Conservation (phyloP, 1,284 basidiomycete species). For the Rhodotorula sp. region DNA sequence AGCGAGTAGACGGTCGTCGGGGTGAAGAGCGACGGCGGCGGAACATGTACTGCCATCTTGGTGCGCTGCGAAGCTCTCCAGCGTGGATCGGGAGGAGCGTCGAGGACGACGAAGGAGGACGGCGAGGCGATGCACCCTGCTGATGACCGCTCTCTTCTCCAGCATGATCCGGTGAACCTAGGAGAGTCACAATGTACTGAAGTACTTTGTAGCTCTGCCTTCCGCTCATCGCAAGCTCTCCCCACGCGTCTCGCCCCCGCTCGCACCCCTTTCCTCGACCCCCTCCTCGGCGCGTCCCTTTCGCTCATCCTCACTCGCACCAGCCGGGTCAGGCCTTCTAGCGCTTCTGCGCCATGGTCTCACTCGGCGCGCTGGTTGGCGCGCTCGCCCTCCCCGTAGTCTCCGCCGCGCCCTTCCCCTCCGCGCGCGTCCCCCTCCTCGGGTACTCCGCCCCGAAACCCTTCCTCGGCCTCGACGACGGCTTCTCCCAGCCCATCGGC, state of each 20-base stretch:
- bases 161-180: no score
- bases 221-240: no score
- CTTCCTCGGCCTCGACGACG: constrained; percentile 28
- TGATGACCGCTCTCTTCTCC: no score
- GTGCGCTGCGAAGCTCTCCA: no score
- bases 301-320: no score
- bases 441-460: constrained; percentile 10
- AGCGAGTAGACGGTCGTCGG: constrained; percentile 32
- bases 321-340: no score
- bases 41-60: background rate
- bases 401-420: background rate
- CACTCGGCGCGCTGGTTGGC: background rate
- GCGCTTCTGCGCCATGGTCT: no score
- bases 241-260: background rate
- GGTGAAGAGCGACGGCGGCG: constrained; percentile 23
- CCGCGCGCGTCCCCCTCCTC: background rate
- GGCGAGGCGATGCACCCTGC: background rate
- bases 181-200: no score
- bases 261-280: background rate
- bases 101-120: background rate
- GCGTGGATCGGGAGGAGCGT: background rate
- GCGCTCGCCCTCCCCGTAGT: background rate
- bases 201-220: no score
- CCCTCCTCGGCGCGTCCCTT: no score
- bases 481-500: constrained; percentile 4